phyloP scores from a whole-genome alignment of 352 stramenopile genomes.

The Blastocystis hominis region DNA sequence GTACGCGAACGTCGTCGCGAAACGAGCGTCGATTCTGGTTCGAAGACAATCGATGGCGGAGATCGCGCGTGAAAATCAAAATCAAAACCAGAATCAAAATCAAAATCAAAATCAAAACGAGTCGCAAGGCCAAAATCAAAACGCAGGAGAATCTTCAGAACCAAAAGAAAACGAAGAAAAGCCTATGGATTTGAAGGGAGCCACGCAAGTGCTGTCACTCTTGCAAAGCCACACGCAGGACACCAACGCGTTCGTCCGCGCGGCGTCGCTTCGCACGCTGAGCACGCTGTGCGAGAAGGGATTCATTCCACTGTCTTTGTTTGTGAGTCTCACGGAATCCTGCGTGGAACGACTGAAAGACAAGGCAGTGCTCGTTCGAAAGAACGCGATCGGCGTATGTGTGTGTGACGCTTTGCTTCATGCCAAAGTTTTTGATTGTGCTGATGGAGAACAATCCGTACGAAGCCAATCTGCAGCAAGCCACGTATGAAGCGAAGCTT shows the following conservation, averaged over 20 bases:
- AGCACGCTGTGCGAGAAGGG: slow-evolving; percentile 72
- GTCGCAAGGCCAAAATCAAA: too few relatives aligned
- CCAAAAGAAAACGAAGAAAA: not conserved
- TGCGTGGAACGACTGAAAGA: slow-evolving; percentile 80
- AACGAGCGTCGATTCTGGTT: slow-evolving; percentile 30
- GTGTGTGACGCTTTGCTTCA: not conserved
- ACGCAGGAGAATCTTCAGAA: not conserved
- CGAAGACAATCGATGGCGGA: slow-evolving; percentile 16
- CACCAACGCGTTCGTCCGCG: slow-evolving; percentile 80
- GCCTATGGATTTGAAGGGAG: slow-evolving; percentile 54
- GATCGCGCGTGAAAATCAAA: not conserved
- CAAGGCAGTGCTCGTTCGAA: slow-evolving; percentile 81
- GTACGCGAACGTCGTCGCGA: not conserved
- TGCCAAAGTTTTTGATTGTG: slow-evolving; percentile 68
- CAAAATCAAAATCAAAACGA: too few relatives aligned
- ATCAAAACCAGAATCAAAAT: too few relatives aligned
- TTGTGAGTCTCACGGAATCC: slow-evolving; percentile 69
- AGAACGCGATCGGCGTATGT: slow-evolving; percentile 65
- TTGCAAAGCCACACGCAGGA: slow-evolving; percentile 78
- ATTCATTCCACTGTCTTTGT: slow-evolving; percentile 70
- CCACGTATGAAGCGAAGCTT: slow-evolving; percentile 58
- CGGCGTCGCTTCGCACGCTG: slow-evolving; percentile 80
- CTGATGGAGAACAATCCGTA: slow-evolving; percentile 85
- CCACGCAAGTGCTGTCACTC: slow-evolving; percentile 74
- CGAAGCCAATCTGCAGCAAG: slow-evolving; percentile 74